Evolutionary conservation across 2,329 filamentous ascomycete genomes (phyloP), one percentile per base, ranked within the genome.

Genomic region (Botrytis aclada): DNA sequence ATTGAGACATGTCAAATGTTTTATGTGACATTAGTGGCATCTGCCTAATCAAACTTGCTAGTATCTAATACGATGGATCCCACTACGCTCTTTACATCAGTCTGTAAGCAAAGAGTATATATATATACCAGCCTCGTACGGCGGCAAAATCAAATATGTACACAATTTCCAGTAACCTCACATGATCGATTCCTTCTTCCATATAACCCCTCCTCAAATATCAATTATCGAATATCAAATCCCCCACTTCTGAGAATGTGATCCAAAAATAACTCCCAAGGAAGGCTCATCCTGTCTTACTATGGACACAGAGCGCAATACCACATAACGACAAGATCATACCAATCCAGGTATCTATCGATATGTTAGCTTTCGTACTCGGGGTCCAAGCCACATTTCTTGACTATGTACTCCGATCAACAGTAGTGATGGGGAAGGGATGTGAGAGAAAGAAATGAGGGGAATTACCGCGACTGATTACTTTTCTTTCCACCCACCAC

Each of bases 401-500:
- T n/a, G 25, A 29, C 71, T 29, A 64, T 67, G 22, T 61, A n/a
- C 29, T 34, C 29, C n/a, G n/a, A 61, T 56, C 22, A 25, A 61
- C 22, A 37, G 20, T 39, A 41, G 10, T 39, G 63, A 67, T 39
- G 51, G 37, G 18, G 54, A 72, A 67, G 54, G 60, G 45, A 58
- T 51, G 20, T 14, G 10, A 25, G 37, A n/a, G 3, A 12, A 29
- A 29, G 22, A 5, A 12, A 41, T 22, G 32, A 47, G n/a, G 18
- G 60, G 54, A 71, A 87, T 79, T 84, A 94, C 93, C 89, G 85
- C 89, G 88, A 77, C 90, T 93, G 75, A 98, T 97, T 2, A 95
- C 92, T 82, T 98, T 98, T 74, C 90, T 90, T 79, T 98, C 95
- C 0, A 95, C 94, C 86, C 92, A 97, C 94, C 95, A 98, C 78